phyloP scores from a whole-genome alignment of 2,329 filamentous ascomycete species.

The Apiospora malaysiana region DNA sequence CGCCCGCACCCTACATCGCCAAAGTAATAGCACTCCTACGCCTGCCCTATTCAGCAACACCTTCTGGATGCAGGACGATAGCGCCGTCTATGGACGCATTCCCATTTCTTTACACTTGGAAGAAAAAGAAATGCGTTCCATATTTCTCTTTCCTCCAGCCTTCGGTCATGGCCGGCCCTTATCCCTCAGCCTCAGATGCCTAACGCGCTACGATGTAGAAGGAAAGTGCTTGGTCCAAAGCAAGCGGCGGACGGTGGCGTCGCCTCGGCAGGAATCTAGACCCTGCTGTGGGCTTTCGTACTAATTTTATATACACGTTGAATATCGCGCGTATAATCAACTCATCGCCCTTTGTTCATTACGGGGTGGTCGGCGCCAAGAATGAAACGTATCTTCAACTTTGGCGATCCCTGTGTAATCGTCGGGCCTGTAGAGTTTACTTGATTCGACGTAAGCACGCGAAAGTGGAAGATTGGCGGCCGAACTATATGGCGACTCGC shows the following conservation, averaged over 20 bases:
- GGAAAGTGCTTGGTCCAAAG: background rate
- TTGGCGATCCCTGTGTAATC: background rate
- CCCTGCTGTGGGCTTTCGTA: background rate
- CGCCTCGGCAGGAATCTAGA: background rate
- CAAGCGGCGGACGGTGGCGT: background rate
- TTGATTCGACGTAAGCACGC: background rate
- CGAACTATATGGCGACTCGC: background rate
- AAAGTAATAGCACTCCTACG: conserved; percentile 1
- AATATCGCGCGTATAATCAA: background rate
- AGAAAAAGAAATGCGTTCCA: too few relatives aligned
- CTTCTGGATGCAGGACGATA: background rate
- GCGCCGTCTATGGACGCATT: background rate
- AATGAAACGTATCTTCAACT: background rate
- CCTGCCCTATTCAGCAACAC: conserved; percentile 11
- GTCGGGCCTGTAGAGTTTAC: background rate
- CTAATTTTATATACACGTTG: background rate
- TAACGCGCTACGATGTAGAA: background rate
- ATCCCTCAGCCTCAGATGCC: background rate
- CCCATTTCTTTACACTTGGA: background rate
- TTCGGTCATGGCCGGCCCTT: background rate
- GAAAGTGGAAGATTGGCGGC: background rate
- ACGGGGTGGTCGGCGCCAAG: background rate
- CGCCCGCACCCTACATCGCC: conserved; percentile 4
- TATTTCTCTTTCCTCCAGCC: background rate
- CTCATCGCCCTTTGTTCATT: background rate